phyloP scores from a whole-genome alignment of 176 grass and related monocot genomes.

The Aechmea fasciata region DNA sequence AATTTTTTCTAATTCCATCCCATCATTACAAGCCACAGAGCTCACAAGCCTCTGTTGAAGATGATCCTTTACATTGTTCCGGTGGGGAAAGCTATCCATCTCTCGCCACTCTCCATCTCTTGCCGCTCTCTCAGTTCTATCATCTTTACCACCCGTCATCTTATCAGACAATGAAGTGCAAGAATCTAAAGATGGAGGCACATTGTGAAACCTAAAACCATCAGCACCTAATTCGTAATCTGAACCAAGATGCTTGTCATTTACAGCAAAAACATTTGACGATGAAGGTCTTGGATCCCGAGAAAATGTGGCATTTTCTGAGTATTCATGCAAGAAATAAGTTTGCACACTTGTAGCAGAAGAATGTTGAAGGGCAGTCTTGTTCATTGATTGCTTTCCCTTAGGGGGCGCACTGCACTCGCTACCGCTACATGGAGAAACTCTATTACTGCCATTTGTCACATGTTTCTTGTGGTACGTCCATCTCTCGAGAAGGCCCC shows the following conservation, averaged over 20 bases:
- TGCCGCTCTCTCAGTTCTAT: slow-evolving; percentile 32
- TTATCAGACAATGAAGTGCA: slow-evolving; percentile 17
- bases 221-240: slow-evolving; percentile 16
- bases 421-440: slow-evolving; percentile 33
- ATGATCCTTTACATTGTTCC: slow-evolving; percentile 19
- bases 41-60: slow-evolving; percentile 24
- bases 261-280: slow-evolving; percentile 28
- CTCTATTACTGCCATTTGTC: slow-evolving; percentile 19
- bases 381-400: slow-evolving; percentile 34
- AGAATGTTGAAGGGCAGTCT: slow-evolving; percentile 26
- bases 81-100: slow-evolving; percentile 17
- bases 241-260: slow-evolving; percentile 22
- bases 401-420: slow-evolving; percentile 37
- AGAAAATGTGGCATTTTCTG: slow-evolving; percentile 19
- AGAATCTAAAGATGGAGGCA: slow-evolving; percentile 14
- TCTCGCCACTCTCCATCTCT: slow-evolving; percentile 25
- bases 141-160: slow-evolving; percentile 27
- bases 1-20: slow-evolving; percentile 34
- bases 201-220: slow-evolving; percentile 14
- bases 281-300: slow-evolving; percentile 33
- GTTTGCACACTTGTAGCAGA: slow-evolving; percentile 22
- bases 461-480: slow-evolving; percentile 50
- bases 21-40: slow-evolving; percentile 7
- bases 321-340: slow-evolving; percentile 17
- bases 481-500: slow-evolving; percentile 74